Evolutionary conservation across 768 basidiomycete species (phyloP).

Genomic region (Saitozyma sp.): DNA sequence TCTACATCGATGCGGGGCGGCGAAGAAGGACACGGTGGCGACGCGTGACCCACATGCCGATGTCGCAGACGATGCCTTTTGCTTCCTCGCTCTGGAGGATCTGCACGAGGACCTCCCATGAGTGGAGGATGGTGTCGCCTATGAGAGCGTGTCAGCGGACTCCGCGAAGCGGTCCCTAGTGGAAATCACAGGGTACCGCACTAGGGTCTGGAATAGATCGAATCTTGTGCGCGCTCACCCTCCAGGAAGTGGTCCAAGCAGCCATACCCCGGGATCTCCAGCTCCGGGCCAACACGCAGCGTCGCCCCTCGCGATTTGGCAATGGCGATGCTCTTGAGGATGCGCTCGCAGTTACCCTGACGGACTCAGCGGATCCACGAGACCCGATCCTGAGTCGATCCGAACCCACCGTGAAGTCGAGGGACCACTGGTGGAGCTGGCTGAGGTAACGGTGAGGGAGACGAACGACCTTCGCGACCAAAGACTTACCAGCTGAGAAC

Average conservation of each 20-base stretch:
- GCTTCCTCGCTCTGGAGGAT: slow-evolving; percentile 77
- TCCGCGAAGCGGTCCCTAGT: background rate
- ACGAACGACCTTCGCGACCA: background rate
- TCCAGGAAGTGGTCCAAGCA: slow-evolving; percentile 97
- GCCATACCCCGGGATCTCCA: slow-evolving; percentile 98
- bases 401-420: slow-evolving; percentile 78
- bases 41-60: slow-evolving; percentile 75
- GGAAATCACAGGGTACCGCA: background rate
- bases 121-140: slow-evolving; percentile 96
- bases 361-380: no score
- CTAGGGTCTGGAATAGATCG: background rate
- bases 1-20: background rate
- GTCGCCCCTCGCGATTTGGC: slow-evolving; percentile 87
- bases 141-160: slow-evolving; percentile 11
- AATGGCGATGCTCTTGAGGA: slow-evolving; percentile 78
- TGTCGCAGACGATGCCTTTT: slow-evolving; percentile 86
- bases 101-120: slow-evolving; percentile 96
- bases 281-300: slow-evolving; percentile 90
- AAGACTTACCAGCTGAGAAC: slow-evolving; percentile 19
- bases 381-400: no score
- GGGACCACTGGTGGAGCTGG: slow-evolving; percentile 86
- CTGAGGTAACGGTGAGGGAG: slow-evolving; percentile 10
- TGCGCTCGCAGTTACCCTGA: slow-evolving; percentile 90
- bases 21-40: background rate
- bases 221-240: slow-evolving; percentile 58